Evolutionary conservation across 345 rosid genomes (phyloP).

Genomic region (Arabidopsis arenosa): DNA sequence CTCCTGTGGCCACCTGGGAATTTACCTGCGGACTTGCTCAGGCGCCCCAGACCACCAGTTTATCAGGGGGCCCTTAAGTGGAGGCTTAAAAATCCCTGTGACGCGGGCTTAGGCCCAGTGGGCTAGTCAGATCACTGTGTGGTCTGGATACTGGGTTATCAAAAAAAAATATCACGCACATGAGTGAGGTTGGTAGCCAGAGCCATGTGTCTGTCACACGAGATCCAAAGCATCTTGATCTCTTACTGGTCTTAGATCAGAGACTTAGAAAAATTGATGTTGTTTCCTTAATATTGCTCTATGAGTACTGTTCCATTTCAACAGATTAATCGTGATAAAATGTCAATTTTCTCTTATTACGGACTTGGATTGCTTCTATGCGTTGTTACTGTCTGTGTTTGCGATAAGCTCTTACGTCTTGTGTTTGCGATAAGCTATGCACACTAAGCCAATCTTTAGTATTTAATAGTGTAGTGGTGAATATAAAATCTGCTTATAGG

Average conservation of each 20-base stretch:
- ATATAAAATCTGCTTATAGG: background rate
- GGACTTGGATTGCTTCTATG: background rate
- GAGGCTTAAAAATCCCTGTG: too few relatives aligned
- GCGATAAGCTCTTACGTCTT: constrained; percentile 1
- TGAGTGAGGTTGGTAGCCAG: background rate
- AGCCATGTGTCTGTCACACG: constrained; percentile 36
- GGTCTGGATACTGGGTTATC: too few relatives aligned
- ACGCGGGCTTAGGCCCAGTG: too few relatives aligned
- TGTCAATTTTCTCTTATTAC: background rate
- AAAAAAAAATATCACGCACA: too few relatives aligned
- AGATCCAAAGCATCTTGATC: constrained; percentile 30
- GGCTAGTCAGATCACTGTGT: too few relatives aligned
- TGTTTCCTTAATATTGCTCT: background rate
- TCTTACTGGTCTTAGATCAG: constrained; percentile 12
- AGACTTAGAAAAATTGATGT: background rate
- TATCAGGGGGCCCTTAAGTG: too few relatives aligned
- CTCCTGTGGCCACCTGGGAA: too few relatives aligned
- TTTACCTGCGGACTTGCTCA: too few relatives aligned
- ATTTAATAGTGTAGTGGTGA: background rate
- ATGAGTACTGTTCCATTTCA: background rate
- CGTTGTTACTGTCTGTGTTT: background rate
- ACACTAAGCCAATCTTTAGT: background rate
- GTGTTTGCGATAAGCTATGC: background rate
- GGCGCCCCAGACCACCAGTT: too few relatives aligned
- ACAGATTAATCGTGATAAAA: background rate